Percentiles rank a stretch among this genome's conserved stretches.
phyloP scores from a whole-genome alignment of 2,329 filamentous ascomycete species.

The Taxawa tesnikishii region DNA sequence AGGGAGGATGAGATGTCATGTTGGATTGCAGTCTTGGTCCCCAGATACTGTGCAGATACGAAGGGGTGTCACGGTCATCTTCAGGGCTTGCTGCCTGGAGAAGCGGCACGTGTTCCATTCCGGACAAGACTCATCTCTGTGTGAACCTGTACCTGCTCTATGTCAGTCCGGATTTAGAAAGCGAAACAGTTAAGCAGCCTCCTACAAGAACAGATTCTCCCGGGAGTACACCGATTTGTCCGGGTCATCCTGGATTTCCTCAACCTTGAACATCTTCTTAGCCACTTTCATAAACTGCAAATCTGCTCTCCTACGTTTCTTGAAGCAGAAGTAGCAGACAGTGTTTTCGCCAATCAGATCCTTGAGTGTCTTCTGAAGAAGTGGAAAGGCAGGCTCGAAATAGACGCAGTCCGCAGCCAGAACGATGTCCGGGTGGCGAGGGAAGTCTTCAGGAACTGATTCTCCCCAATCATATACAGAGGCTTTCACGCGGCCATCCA shows the following conservation, averaged over 20 bases:
- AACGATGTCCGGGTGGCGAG: conserved; percentile 60
- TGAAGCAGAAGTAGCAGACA: conserved; percentile 84
- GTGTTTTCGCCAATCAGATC: conserved; percentile 55
- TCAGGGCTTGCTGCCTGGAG: too few species aligned
- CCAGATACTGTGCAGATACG: too few species aligned
- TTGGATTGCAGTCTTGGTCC: too few species aligned
- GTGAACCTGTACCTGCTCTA: too few species aligned
- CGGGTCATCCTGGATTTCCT: conserved; percentile 35
- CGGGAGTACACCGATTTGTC: conserved; percentile 31
- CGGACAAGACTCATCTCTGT: too few species aligned
- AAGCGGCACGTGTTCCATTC: too few species aligned
- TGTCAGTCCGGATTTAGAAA: too few species aligned
- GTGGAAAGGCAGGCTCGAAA: conserved; percentile 87
- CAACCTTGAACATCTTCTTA: conserved; percentile 35
- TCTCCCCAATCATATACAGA: conserved; percentile 67
- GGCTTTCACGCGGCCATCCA: conserved; percentile 51
- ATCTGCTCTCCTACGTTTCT: conserved; percentile 68
- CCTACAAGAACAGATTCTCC: conserved; percentile 39
- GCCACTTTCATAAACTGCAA: conserved; percentile 39
- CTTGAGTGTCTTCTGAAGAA: conserved; percentile 66
- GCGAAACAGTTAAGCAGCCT: too few species aligned
- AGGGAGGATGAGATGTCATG: too few species aligned
- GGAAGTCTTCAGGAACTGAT: conserved; percentile 24
- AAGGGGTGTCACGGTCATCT: too few species aligned
- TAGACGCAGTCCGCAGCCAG: conserved; percentile 97